Base-by-base conservation (phyloP, 495 filamentous ascomycete species). In the Daldinia loculata region DNA sequence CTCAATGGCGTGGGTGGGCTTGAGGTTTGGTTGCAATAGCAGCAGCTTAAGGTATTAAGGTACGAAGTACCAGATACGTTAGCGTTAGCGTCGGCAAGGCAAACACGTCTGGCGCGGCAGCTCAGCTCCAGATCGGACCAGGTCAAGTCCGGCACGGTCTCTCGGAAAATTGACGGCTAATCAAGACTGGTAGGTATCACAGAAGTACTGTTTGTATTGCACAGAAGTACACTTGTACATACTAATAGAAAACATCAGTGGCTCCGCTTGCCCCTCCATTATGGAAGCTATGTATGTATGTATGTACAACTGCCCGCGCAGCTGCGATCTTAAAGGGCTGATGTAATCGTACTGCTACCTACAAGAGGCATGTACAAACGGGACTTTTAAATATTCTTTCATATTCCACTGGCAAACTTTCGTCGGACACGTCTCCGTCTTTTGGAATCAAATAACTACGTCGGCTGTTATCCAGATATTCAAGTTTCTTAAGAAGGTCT, bases 101-200 rank as follows among this genome's bases (percentile, higher is more conserved):
- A 78, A 78, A 77, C 76, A 77, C 69, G 63, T 72, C 76, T 78
- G 76, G 76, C 76, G 76, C 75, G 76, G 76, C 76, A 76, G 72
- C 75, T 77, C 53, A 70, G 66, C 71, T 63, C 63, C 30, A 41
- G 52, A 59, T 39, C 32, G 43, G 57, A 30, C 15, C 50, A 55
- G 57, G 51, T 56, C 51, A 56, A 59, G 38, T 19, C 26, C 34
- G 51, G 61, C 12, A 55, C 17, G 27, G 48, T 17, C 24, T 36
- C 27, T 27, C 67, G 68, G 68, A 51, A 61, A 61, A 66, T 61
- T 62, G 56, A 39, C 62, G 57, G 39, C 50, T 51, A 48, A 48
- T 48, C 12, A 50, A 59, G n/a, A 27, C n/a, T 34, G 1, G 9
- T 5, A 29, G 0, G 27, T 34, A 34, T 11, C 32, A 12, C 3